Base-by-base conservation (phyloP, 176 grass and related monocot genomes). In the Luzula sylvatica region DNA sequence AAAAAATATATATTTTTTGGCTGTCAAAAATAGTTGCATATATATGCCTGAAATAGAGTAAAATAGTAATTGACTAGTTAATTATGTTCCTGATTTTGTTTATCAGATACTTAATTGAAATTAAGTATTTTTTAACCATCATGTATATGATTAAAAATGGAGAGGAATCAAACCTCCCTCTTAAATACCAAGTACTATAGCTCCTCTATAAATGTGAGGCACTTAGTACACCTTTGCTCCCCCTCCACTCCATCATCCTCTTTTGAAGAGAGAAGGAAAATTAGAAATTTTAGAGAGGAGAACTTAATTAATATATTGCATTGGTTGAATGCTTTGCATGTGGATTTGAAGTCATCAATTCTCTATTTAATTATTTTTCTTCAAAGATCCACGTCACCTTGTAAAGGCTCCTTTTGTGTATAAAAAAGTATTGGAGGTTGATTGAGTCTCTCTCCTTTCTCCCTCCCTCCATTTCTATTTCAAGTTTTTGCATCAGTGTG, bases 121-220 rank as follows among this genome's bases (percentile, higher is more conserved):
- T n/a, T n/a, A n/a, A n/a, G n/a, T n/a, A n/a, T n/a, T n/a, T n/a
- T n/a, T n/a, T n/a, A n/a, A n/a, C n/a, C n/a, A n/a, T n/a, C n/a
- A n/a, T n/a, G n/a, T n/a, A n/a, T 64, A 2, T 35, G 30, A 2
- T 1, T 2, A n/a, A 7, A 64, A 64, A 46, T 48, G 59, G 59
- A 64, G 59, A 64, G 43, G 17, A 35, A 18, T 64, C 15, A 20
- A 27, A 49, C 43, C 15, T 47, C 20, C 8, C 24, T 32, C 24
- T 64, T 49, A 64, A 64, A 48, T 18, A 45, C 60, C 23, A 64
- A 64, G 13, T 50, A 24, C 35, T 35, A 49, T 5, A 57, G 3
- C 20, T 35, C 46, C 74, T 66, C 60, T 78, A 78, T 78, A 88
- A 76, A 74, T 61, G 27, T 22, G 46, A 49, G 46, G 18, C 19